Conservation (phyloP, 2,329 filamentous ascomycete species). For the Fusarium clavum region DNA sequence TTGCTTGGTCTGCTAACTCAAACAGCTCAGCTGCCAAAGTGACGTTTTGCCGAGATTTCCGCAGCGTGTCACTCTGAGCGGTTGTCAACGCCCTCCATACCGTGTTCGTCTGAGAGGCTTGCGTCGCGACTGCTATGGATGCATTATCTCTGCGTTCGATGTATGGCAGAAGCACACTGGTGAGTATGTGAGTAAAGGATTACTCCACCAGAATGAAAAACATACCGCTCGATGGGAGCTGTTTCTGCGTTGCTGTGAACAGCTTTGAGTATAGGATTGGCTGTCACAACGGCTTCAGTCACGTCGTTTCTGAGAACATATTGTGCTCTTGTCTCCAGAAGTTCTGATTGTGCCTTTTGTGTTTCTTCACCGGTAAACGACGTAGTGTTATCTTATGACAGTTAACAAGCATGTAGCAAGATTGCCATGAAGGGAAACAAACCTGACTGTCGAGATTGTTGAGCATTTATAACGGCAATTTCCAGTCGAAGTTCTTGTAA, state of each 20-base stretch:
- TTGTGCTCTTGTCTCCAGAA: slow-evolving; percentile 76
- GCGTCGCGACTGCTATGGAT: slow-evolving; percentile 71
- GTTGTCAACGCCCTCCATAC: slow-evolving; percentile 65
- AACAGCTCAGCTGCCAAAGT: slow-evolving; percentile 72
- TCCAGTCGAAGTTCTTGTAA: slow-evolving; percentile 79
- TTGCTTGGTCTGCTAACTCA: slow-evolving; percentile 68
- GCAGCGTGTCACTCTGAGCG: slow-evolving; percentile 68
- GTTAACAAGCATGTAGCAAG: slow-evolving; percentile 22
- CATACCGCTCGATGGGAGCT: slow-evolving; percentile 75
- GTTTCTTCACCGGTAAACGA: slow-evolving; percentile 62
- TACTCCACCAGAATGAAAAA: neutral
- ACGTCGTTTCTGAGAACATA: slow-evolving; percentile 78
- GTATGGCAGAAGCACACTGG: slow-evolving; percentile 73
- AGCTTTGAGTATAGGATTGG: slow-evolving; percentile 81
- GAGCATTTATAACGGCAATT: slow-evolving; percentile 71
- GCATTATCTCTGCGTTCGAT: slow-evolving; percentile 75
- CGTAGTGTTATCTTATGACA: slow-evolving; percentile 35
- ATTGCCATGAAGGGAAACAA: slow-evolving; percentile 5
- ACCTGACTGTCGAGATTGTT: slow-evolving; percentile 55
- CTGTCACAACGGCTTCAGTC: slow-evolving; percentile 74
- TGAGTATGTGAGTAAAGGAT: slow-evolving; percentile 17
- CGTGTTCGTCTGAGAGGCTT: slow-evolving; percentile 65
- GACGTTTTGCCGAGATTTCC: slow-evolving; percentile 69
- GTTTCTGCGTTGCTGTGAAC: slow-evolving; percentile 76
- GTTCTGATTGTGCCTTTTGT: slow-evolving; percentile 70